phyloP scores from a whole-genome alignment of 1,284 basidiomycete genomes.

The Inonotus hispidus region DNA sequence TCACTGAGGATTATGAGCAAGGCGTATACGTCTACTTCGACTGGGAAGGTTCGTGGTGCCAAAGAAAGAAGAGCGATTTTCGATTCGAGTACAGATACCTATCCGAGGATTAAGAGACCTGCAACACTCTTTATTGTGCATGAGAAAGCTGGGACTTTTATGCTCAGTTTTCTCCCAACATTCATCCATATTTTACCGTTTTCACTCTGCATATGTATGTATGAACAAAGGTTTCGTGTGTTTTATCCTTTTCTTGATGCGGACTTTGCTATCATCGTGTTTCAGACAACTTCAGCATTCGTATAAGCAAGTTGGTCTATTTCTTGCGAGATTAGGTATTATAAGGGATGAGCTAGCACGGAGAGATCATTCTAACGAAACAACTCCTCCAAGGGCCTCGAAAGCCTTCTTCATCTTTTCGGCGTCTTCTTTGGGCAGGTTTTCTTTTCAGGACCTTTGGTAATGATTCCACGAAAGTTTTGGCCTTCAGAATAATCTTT shows the following conservation, averaged over 20 bases:
- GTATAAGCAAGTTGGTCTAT: conserved; percentile 8
- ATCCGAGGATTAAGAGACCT: conserved; percentile 64
- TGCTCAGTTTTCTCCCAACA: not conserved
- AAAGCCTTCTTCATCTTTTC: conserved; percentile 94
- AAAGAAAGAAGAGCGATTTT: conserved; percentile 97
- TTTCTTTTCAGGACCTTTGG: conserved; percentile 96
- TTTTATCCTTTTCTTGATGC: conserved; percentile 10
- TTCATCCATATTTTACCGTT: not conserved
- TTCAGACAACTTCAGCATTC: conserved; percentile 3
- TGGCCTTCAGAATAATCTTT: conserved; percentile 59
- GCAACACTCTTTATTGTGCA: conserved; percentile 4
- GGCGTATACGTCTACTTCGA: conserved; percentile 97
- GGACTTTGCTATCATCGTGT: not conserved
- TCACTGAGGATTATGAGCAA: conserved; percentile 99
- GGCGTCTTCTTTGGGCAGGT: conserved; percentile 94
- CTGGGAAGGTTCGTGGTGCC: conserved; percentile 98
- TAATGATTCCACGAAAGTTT: conserved; percentile 98
- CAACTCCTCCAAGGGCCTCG: conserved; percentile 84
- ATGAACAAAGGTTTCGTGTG: conserved; percentile 12
- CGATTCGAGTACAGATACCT: conserved; percentile 92
- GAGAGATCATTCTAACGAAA: conserved; percentile 62
- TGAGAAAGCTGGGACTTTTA: not conserved
- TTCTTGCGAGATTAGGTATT: not conserved
- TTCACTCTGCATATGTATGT: conserved; percentile 10
- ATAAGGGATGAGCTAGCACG: not conserved